Base-by-base conservation (phyloP, 2,329 filamentous ascomycete genomes). In the Fusarium floridanum region DNA sequence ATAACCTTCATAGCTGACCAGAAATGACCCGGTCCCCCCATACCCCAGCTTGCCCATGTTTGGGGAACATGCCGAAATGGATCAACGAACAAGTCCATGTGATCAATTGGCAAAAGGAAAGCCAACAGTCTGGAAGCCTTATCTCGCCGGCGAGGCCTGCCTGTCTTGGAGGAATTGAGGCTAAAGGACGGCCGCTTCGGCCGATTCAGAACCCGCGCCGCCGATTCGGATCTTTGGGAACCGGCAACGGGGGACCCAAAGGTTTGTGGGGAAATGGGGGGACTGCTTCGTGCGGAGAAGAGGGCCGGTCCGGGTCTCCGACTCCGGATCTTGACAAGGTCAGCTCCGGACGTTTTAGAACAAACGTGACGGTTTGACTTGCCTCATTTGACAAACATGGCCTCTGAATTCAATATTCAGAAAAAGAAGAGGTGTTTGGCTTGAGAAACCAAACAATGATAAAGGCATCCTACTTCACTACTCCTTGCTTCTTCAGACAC, bases 131-230 rank as follows among this genome's bases (percentile, higher is more conserved):
- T 41, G 27, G 56, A 45, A 22, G 36, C 59, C 48, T 66, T 39
- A 57, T 36, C 61, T 57, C 41, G 64, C 36, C 72, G 70, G 63
- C 53, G 67, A 68, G 34, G 64, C 72, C 65, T 75, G 63, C 72
- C 70, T 66, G 39, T 71, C 57, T 61, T 27, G 66, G 50, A 60
- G 57, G 39, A 24, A n/a, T 27, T 27, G 17, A 17, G 24, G 45
- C n/a, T 29, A 20, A 29, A 17, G 37, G 41, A 27, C 22, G 41
- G 22, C 24, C 17, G 34, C 17, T 64, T 61, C 48, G 50, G 36
- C 67, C 53, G 29, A 56, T 32, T 37, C 17, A 41, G 50, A 32
- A 34, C 32, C 24, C 27, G 29, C 37, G 27, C 34, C 14, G 60
- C 20, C 32, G 32, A 34, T 29, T 43, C 16, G 14, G 43, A 11